Conservation (phyloP, 148 eudicot genomes). For the Nyssa sinensis region DNA sequence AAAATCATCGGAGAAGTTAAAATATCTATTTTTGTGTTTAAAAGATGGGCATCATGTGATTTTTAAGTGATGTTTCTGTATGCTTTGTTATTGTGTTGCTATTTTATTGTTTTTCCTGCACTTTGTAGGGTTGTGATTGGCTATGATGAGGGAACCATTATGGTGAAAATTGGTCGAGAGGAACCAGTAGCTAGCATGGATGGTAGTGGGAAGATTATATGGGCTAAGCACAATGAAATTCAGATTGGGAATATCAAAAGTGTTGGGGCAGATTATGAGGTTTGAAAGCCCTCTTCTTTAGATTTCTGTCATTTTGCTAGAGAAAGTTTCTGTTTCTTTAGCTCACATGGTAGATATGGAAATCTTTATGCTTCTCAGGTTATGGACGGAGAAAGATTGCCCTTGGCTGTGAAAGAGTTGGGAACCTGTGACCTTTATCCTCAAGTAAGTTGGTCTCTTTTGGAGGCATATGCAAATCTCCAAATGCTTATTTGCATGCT, state of each 20-base stretch:
- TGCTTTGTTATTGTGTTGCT: background rate
- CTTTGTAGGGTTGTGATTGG: slow-evolving; percentile 73
- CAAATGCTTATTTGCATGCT: background rate
- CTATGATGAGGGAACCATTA: slow-evolving; percentile 86
- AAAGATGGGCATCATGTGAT: too few species aligned
- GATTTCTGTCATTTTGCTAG: slow-evolving; percentile 9
- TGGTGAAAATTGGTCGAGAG: slow-evolving; percentile 95
- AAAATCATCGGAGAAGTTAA: too few species aligned
- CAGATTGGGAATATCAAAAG: slow-evolving; percentile 89
- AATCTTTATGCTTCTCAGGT: slow-evolving; percentile 59
- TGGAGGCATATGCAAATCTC: background rate
- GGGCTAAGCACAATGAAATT: slow-evolving; percentile 96
- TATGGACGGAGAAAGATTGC: slow-evolving; percentile 96
- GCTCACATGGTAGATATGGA: too few species aligned
- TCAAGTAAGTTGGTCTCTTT: slow-evolving; percentile 54
- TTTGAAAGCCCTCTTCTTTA: slow-evolving; percentile 33
- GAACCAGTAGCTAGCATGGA: slow-evolving; percentile 98
- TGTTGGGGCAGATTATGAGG: slow-evolving; percentile 94
- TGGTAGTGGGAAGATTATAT: slow-evolving; percentile 85
- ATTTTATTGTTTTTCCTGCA: background rate
- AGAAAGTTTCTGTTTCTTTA: background rate
- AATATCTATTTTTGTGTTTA: too few species aligned
- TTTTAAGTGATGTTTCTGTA: too few species aligned
- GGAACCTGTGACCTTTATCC: slow-evolving; percentile 99
- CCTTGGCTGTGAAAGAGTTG: slow-evolving; percentile 89